Base-by-base conservation (phyloP, 2,329 filamentous ascomycete species). In the Ceratocystis huliohia region DNA sequence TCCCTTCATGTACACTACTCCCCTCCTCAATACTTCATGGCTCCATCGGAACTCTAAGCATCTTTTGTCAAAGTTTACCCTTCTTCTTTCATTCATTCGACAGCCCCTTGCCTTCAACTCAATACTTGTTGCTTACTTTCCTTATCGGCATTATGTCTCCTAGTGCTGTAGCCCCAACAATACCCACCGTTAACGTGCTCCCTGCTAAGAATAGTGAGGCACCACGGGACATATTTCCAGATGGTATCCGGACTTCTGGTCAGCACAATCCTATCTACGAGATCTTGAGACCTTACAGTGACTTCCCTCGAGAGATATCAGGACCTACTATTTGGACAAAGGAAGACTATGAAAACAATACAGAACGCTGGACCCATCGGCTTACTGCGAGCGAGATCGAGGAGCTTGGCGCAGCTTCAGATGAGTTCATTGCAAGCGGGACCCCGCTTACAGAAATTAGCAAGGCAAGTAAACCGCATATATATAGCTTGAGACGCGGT, bases 241-340 rank as follows among this genome's bases (percentile, higher is more conserved):
- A 80, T 63, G 78, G 78, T 48, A 78, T 79, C 73, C 75, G 78
- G 56, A 82, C 81, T 0, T 81, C 87, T 0, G 89, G 89, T 48
- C 89, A 93, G 73, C 86, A 89, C 70, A 79, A 82, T 28, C 89
- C 89, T 1, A 74, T 88, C 44, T 87, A 86, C 72, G 79, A 85
- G 41, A 76, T 80, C 7, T 75, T 93, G n/a, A 78, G 77, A 62
- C 82, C 87, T 0, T 93, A 90, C 74, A 78, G 81, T 0, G 80
- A 81, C 17, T 93, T 92, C 72, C 89, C 89, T 56, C 82, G 83
- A 68, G 76, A 86, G 68, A 90, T 92, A 73, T 80, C 80, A 0
- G 88, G 88, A 10, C 82, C 83, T 0, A 92, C 88, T 0, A 84
- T 89, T 37, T 94, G 89, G 89, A 79, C 81, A 65, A 80, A 82